Conservation (phyloP, 768 basidiomycete species). For the Dioszegia hungarica region DNA sequence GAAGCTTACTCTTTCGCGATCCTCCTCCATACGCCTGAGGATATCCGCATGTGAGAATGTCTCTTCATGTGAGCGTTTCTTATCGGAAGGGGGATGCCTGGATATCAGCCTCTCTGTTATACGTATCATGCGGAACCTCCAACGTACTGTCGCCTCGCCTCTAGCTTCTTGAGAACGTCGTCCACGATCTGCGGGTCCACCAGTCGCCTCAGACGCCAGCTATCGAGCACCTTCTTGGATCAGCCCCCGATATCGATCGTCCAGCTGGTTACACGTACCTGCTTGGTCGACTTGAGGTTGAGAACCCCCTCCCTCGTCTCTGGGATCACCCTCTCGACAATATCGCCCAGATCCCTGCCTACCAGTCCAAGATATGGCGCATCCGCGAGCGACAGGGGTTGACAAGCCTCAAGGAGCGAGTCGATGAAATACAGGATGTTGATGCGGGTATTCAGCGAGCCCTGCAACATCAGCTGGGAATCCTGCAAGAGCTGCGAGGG, state of each 20-base stretch:
- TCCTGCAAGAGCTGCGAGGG: neutral
- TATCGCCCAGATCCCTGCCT: constrained; percentile 67
- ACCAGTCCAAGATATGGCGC: constrained; percentile 71
- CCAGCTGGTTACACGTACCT: constrained; percentile 55
- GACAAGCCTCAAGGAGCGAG: constrained; percentile 54
- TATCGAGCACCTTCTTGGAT: constrained; percentile 70
- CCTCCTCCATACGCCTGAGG: constrained; percentile 82
- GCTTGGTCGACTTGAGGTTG: constrained; percentile 79
- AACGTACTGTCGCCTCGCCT: constrained; percentile 21
- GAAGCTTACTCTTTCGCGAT: constrained; percentile 64
- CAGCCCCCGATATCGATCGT: neutral
- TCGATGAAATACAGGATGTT: constrained; percentile 90
- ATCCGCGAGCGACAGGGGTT: constrained; percentile 42
- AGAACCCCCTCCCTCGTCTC: constrained; percentile 79
- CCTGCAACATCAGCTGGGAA: constrained; percentile 53
- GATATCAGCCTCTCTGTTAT: neutral
- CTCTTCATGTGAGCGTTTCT: constrained; percentile 31
- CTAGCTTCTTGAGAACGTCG: constrained; percentile 56
- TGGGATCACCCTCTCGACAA: constrained; percentile 82
- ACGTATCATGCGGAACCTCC: neutral
- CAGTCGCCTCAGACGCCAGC: constrained; percentile 78
- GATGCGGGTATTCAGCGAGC: constrained; percentile 81
- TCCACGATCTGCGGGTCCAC: constrained; percentile 75
- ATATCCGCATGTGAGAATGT: constrained; percentile 63
- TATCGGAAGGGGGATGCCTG: constrained; percentile 13